A percentile compares a stretch with the other conserved stretches of the same genome.
These are phyloP conservation scores for Solanum ossicruentum DNA, from an alignment of 257 asterid genomes.

Conservation along the genomic window DNA sequence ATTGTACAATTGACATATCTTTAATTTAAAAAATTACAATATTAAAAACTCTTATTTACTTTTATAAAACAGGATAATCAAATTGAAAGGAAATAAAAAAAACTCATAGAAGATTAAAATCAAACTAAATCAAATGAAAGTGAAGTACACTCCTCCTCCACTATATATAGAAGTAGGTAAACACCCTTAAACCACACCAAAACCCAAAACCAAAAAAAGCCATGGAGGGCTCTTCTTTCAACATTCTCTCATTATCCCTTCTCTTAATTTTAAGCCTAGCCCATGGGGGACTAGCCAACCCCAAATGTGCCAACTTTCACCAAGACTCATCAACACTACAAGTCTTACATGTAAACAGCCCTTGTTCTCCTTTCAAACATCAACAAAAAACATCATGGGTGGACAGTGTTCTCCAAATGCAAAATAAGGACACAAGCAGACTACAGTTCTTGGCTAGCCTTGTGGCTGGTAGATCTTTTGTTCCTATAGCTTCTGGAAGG, in stretches of 20 bases:
- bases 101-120: neutral
- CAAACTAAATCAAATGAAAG: neutral
- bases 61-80: too few relatives aligned
- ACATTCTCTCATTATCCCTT: conserved; percentile 10
- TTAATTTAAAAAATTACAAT: too few relatives aligned
- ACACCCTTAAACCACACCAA: neutral
- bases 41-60: too few relatives aligned
- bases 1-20: too few relatives aligned
- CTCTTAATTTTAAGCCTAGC: conserved; percentile 10
- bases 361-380: conserved; percentile 50
- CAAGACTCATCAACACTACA: conserved; percentile 45
- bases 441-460: conserved; percentile 49
- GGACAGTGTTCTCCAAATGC: conserved; percentile 58
- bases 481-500: conserved; percentile 64
- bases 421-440: conserved; percentile 46
- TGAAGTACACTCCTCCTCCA: neutral
- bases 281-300: conserved; percentile 7
- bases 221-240: neutral
- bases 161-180: neutral
- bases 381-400: conserved; percentile 32
- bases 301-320: conserved; percentile 13
- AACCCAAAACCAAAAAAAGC: neutral
- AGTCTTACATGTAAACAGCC: conserved; percentile 52
- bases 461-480: conserved; percentile 46
- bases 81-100: too few relatives aligned